phyloP scores from a whole-genome alignment of 345 rosid genomes.

The Bruguiera gymnorhiza region DNA sequence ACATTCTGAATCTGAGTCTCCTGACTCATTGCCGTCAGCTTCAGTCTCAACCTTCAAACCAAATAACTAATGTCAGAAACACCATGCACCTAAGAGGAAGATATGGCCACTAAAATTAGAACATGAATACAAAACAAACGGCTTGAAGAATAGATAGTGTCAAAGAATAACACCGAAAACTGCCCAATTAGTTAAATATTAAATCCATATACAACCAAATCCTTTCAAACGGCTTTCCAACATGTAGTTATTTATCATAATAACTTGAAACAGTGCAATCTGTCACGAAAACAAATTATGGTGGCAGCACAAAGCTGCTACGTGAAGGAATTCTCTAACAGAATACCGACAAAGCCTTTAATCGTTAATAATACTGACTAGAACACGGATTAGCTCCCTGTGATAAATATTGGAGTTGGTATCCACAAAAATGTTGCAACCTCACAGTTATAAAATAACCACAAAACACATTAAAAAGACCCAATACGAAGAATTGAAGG shows the following conservation, averaged over 20 bases:
- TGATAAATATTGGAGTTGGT: not conserved
- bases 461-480: not conserved
- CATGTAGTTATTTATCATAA: no score
- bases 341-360: no score
- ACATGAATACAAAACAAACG: not conserved
- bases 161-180: no score
- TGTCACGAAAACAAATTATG: no score
- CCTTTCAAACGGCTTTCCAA: no score
- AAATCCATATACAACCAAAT: no score
- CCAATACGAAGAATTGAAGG: not conserved
- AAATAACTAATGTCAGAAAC: conserved; percentile 2
- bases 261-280: no score
- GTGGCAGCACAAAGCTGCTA: no score
- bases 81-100: not conserved
- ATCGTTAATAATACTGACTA: no score
- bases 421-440: not conserved
- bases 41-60: conserved; percentile 65
- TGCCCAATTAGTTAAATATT: no score
- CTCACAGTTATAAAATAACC: not conserved
- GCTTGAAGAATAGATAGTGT: no score
- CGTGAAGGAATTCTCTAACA: no score
- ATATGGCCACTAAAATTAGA: not conserved
- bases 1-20: conserved; percentile 59
- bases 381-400: not conserved
- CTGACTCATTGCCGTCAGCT: conserved; percentile 55